Percentiles rank a stretch among this genome's conserved stretches.
Evolutionary conservation across 129 eudicot genomes (phyloP).

Genomic region (Flaveria sonorensis): DNA sequence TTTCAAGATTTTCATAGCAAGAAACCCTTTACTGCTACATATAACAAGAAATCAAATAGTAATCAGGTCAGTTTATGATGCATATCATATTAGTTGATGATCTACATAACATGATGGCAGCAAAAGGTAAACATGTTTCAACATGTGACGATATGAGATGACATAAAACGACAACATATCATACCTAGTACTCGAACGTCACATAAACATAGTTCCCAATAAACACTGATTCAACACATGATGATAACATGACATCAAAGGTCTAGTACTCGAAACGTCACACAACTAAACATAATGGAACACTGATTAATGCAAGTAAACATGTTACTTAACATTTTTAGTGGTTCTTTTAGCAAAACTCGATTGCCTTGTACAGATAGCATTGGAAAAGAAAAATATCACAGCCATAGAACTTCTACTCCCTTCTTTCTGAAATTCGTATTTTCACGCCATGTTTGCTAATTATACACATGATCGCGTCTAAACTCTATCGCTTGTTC

Average conservation of each 20-base stretch:
- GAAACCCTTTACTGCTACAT: not conserved
- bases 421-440: not conserved
- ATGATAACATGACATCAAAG: not conserved
- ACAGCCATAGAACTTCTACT: too few species aligned
- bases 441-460: conserved; percentile 11
- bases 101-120: not conserved
- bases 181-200: not conserved
- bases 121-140: conserved; percentile 19
- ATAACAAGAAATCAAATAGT: not conserved
- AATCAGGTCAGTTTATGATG: too few species aligned
- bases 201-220: not conserved
- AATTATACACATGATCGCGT: conserved; percentile 4
- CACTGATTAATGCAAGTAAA: not conserved
- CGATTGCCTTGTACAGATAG: too few species aligned
- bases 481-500: conserved; percentile 14
- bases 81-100: not conserved
- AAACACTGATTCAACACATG: not conserved
- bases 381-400: not conserved
- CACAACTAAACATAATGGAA: not conserved
- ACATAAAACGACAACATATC: conserved; percentile 19
- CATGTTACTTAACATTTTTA: conserved; percentile 1
- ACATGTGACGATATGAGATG: not conserved
- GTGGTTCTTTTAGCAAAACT: too few species aligned
- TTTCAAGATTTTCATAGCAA: conserved; percentile 1
- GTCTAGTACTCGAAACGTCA: not conserved